These are phyloP conservation scores for Fusarium luffae DNA, from an alignment of 2,329 filamentous ascomycete species.

Conservation along the genomic window DNA sequence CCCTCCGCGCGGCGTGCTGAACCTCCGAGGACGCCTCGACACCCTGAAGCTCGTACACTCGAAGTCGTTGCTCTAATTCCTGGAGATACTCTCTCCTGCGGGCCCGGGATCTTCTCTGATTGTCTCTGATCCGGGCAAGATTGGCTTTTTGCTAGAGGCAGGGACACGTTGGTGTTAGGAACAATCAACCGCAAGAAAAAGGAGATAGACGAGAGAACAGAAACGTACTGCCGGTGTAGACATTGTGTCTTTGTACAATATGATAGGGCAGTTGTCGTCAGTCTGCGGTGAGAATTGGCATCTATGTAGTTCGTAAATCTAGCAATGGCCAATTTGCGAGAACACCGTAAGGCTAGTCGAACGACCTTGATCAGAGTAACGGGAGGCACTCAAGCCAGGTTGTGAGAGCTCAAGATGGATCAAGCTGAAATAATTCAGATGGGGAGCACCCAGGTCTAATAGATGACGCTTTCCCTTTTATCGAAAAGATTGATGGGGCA, in stretches of 20 bases:
- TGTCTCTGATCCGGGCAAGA: constrained; percentile 74
- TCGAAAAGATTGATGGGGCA: constrained; percentile 38
- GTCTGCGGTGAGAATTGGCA: constrained; percentile 32
- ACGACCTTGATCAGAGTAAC: constrained; percentile 17
- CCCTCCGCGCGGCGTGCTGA: constrained; percentile 74
- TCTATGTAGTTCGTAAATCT: constrained; percentile 34
- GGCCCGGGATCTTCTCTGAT: constrained; percentile 80
- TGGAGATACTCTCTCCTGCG: constrained; percentile 78
- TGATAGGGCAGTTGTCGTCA: constrained; percentile 23
- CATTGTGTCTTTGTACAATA: constrained; percentile 46
- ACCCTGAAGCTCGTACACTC: constrained; percentile 71
- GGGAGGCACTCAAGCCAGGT: constrained; percentile 12
- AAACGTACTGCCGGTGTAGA: constrained; percentile 48
- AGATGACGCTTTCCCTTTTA: constrained; percentile 43
- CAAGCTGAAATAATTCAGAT: constrained; percentile 32
- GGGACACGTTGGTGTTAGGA: constrained; percentile 30
- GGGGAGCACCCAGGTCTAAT: constrained; percentile 27
- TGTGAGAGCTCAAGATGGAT: constrained; percentile 21
- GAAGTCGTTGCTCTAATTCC: constrained; percentile 72
- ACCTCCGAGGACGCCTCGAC: constrained; percentile 77
- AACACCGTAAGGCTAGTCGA: constrained; percentile 13
- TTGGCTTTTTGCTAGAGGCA: constrained; percentile 53
- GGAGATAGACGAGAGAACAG: constrained; percentile 15
- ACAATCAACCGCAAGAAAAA: constrained; percentile 19
- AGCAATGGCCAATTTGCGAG: constrained; percentile 14